A percentile compares a stretch with the other conserved stretches of the same genome.
phyloP scores from a whole-genome alignment of 129 eudicot species.

The Mikania micrantha region DNA sequence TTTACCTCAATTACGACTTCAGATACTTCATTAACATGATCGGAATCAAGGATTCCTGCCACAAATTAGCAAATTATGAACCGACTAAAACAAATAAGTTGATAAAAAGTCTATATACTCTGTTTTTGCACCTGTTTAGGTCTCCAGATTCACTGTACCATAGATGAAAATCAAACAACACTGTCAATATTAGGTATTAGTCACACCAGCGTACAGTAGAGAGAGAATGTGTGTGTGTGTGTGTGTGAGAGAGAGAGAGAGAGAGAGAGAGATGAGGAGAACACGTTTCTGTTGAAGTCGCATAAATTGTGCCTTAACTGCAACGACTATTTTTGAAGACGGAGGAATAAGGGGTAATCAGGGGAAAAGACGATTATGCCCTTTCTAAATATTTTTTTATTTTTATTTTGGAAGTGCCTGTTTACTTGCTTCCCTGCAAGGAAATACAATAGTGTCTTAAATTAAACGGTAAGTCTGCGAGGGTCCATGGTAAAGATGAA shows the following conservation, averaged over 20 bases:
- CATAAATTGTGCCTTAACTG: constrained; percentile 49
- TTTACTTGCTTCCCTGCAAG: constrained; percentile 21
- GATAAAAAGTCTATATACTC: constrained; percentile 5
- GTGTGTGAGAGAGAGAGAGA: neutral
- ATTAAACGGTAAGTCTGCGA: constrained; percentile 40
- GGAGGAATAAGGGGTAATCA: constrained; percentile 2
- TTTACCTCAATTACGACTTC: neutral
- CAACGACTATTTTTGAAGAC: constrained; percentile 47
- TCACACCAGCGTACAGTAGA: constrained; percentile 18
- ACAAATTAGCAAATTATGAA: neutral
- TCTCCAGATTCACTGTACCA: neutral
- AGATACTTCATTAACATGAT: constrained; percentile 2
- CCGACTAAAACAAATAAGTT: neutral
- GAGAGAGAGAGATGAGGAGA: constrained; percentile 20
- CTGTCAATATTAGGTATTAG: constrained; percentile 31
- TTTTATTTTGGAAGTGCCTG: neutral
- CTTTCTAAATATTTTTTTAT: neutral
- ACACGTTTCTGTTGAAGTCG: constrained; percentile 23
- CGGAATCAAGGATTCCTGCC: neutral
- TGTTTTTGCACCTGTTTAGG: constrained; percentile 11
- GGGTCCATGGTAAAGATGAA: constrained; percentile 16
- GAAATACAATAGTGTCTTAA: constrained; percentile 11
- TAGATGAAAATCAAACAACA: constrained; percentile 7
- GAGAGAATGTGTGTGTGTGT: neutral
- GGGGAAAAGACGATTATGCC: constrained; percentile 8